Conservation (phyloP, 805 yeast genomes). For the Spathaspora arborariae region DNA sequence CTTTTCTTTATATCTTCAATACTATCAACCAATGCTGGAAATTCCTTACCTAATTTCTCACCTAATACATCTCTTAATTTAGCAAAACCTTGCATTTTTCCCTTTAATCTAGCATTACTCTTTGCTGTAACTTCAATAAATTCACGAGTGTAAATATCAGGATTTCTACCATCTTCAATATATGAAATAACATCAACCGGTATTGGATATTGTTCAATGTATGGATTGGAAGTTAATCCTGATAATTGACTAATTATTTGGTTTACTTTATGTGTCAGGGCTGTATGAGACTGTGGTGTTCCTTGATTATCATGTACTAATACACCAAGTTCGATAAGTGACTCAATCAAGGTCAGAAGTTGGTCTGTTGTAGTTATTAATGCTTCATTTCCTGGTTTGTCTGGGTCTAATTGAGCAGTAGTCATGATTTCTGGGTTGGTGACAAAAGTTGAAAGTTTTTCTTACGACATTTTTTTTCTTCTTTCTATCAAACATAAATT, state of each 20-base stretch:
- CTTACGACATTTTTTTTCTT: not conserved
- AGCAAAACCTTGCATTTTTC: slow-evolving; percentile 69
- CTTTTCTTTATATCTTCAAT: slow-evolving; percentile 56
- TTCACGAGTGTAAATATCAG: slow-evolving; percentile 95
- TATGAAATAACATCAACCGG: slow-evolving; percentile 88
- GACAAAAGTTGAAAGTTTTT: not conserved
- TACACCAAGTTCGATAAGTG: slow-evolving; percentile 84
- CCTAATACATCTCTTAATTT: slow-evolving; percentile 65
- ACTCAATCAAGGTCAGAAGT: slow-evolving; percentile 47
- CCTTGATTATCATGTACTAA: slow-evolving; percentile 93
- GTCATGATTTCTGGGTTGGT: slow-evolving; percentile 20
- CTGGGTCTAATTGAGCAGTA: slow-evolving; percentile 20
- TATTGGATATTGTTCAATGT: slow-evolving; percentile 40
- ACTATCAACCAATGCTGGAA: slow-evolving; percentile 64
- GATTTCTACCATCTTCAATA: slow-evolving; percentile 94
- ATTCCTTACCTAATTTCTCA: slow-evolving; percentile 65
- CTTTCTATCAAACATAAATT: not conserved
- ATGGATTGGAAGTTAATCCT: slow-evolving; percentile 29
- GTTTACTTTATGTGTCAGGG: slow-evolving; percentile 39
- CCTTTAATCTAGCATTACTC: slow-evolving; percentile 82
- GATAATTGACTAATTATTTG: slow-evolving; percentile 36
- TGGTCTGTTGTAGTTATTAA: slow-evolving; percentile 27
- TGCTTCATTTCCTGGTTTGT: slow-evolving; percentile 23
- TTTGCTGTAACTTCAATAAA: slow-evolving; percentile 92
- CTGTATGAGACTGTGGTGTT: slow-evolving; percentile 69